Base-by-base conservation (phyloP, 2,329 filamentous ascomycete species). In the Pseudogymnoascus sp. region DNA sequence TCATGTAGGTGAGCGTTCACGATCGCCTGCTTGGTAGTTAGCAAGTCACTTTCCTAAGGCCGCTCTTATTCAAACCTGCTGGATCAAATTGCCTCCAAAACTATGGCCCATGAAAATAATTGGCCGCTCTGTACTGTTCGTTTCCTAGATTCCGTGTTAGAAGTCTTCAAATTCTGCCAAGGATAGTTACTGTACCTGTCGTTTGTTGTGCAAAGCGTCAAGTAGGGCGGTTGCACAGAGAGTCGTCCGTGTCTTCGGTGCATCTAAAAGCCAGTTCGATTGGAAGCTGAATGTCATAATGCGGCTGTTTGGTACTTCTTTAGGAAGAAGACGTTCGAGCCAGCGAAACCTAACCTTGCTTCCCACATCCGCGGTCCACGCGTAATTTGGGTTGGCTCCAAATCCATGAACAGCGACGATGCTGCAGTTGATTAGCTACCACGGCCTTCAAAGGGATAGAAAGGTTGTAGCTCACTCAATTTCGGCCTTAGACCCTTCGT, bases 81-180 rank as follows among this genome's bases (percentile, higher is more conserved):
- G 69, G 14, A 70, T 66, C 31, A 70, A 60, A 36, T 70, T 70
- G 23, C 69, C 69, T 21, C 69, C 69, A 34, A 70, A 63, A 59
- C 66, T 68, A 63, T 70, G 69, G 3, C 68, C 67, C 25, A 70
- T 66, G 62, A 69, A 71, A 21, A 69, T 68, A 59, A 70, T 70
- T 3, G 69, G 69, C 53, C 68, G 66, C 37, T 65, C 65, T 21
- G 64, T 65, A 11, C 64, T 49, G n/a, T 61, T 65, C n/a, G 66
- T 66, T n/a, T 65, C 65, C 37, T 69, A 65, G 1, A 69, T 64
- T 23, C 11, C 12, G 21, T 12, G 42, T 46, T 21, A 25, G 42
- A 21, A 21, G 18, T 46, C 14, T 3, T 21, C 8, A 46, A 23
- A 25, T 14, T 46, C 18, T 46, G 18, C 42, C 11, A 46, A 46